Base-by-base conservation (phyloP, 805 yeast species). In the Ascoidea tarda region DNA sequence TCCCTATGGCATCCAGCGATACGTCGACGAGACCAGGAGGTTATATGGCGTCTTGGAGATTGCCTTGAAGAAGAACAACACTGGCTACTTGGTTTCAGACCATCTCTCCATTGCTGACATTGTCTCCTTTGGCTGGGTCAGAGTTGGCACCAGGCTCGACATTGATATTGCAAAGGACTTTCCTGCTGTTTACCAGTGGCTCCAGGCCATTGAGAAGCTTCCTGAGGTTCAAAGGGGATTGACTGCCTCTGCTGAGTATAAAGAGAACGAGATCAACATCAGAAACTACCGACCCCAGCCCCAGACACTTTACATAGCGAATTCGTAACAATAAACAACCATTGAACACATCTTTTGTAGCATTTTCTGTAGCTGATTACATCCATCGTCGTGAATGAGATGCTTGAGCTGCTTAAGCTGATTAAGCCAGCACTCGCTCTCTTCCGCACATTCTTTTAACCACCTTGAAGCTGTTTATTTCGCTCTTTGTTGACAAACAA, bases 21-120 rank as follows among this genome's bases (percentile, higher is more conserved):
- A 73, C 60, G 52, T 58, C 6, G 68, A 66, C 32, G 86, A 82
- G 58, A 71, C 81, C 6, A 65, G 69, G 32, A 68, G 87, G 59
- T 68, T 81, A 48, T 73, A 71, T 56, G 73, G 77, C 6, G 85
- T 81, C 38, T 63, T 73, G 55, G 82, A 81, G 57, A 69, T 65
- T 46, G 73, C 76, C 61, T 66, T 81, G 59, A 64, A 66, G 47
- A 65, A 71, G 51, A 79, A 74, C 59, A 66, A 67, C 38, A 63
- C 64, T 33, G 83, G 82, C 1, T 84, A 66, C 65, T 66, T 82
- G 32, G 86, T 79, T 51, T 84, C 86, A 48, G 76, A 76, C 56
- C 77, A 75, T 51, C 59, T 81, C 50, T 69, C 81, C 12, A 72
- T 78, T 57, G 85, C 85, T 5, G 91, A 84, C 63, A 63, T 79